Evolutionary conservation across 2,329 filamentous ascomycete species (phyloP), one percentile per base, ranked within the genome.

Genomic region (Epichloe brachyelytri): DNA sequence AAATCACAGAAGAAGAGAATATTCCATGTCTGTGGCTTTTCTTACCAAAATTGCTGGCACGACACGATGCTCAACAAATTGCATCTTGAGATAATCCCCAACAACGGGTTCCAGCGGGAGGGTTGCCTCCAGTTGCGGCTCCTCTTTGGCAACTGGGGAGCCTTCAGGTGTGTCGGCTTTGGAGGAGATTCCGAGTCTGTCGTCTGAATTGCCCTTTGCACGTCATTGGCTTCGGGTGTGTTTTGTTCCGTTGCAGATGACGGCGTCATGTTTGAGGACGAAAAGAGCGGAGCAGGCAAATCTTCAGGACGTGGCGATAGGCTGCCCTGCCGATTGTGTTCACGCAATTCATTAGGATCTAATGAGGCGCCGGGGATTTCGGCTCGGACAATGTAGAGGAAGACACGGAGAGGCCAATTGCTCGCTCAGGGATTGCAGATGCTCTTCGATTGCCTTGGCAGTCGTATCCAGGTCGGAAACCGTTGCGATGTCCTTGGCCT

Each of bases 1-100:
- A 20, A 6, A 30, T 6, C n/a, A 44, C 19, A 15, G 30, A 30
- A n/a, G 10, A 19, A 11, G 14, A 15, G 17, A 10, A 48, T 8
- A 40, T 39, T 19, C 10, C 46, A 26, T 12, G 8, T 46, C n/a
- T n/a, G 14, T 12, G 15, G 11, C 12, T 44, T 58, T 48, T 58
- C 85, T 77, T 76, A 95, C 89, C 65, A 98, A 70, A 61, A 98
- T 97, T 2, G 89, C 95, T 30, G 93, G 93, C 49, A 98, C 90
- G 56, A 98, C 93, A 57, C 83, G 81, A 67, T 97, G 82, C 66
- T 96, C 85, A 22, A 97, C 90, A 70, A 98, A 97, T 69, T 91
- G 89, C 67, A 93, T 90, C 71, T 98, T 98, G 54, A 98, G 73
- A 60, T 85, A 86, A 66, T 98, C 93, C 48, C 93, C 93, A 11